Base-by-base conservation (phyloP, 2,329 filamentous ascomycete species). In the Diaporthe sp. region DNA sequence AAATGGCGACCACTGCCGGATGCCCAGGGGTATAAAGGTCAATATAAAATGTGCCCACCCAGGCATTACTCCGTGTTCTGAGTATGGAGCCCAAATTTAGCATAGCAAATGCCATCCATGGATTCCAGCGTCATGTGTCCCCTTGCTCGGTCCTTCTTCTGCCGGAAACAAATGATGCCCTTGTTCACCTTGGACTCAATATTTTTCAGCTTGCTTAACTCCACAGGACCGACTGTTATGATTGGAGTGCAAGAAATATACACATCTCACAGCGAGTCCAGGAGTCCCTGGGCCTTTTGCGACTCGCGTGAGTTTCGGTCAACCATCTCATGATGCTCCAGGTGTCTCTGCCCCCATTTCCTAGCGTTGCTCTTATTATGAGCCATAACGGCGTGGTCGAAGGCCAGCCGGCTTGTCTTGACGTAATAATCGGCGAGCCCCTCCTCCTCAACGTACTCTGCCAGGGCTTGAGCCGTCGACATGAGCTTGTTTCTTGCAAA, bases 371-470 rank as follows among this genome's bases (percentile, higher is more conserved):
- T 51, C 10, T 37, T 25, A n/a, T 75, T 72, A 13, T 46, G n/a
- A 1, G 72, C 74, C n/a, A 59, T 51, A 44, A 49, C 44, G 4
- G 77, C 69, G 53, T 73, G 74, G 37, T 78, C 74, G 39, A 76
- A 72, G 3, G 75, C 78, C 39, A 79, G 44, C 19, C 62, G 72
- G 59, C 76, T 79, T 22, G 77, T 78, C 28, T 69, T 74, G 39
- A 75, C 77, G 46, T 69, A 68, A 53, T 79, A 79, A 67, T 79
- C 78, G 22, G 75, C 75, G 31, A 79, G 77, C 0, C 77, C 78
- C 19, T 75, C 65, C 4, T 65, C 59, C 12, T 72, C 70, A 28
- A 79, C 73, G 91, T 88, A 79, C 22, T 74, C 49, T 22, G 76
- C 78, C 44, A 80, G 69, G 3, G 46, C 37, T 39, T 75, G 46